phyloP scores from a whole-genome alignment of 139 green algal genomes.

The Parachlorella kessleri region DNA sequence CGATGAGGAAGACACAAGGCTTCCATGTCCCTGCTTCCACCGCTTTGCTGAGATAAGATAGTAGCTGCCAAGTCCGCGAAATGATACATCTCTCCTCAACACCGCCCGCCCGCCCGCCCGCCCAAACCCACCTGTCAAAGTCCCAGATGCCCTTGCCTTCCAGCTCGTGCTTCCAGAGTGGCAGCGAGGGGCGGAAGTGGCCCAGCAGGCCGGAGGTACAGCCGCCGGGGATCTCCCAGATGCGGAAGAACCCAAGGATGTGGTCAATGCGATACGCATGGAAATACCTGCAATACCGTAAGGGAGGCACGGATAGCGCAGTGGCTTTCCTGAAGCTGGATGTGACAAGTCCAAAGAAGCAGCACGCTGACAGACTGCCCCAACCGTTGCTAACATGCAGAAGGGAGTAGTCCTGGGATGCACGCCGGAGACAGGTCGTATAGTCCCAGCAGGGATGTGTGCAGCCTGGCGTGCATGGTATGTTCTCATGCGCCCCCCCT shows the following conservation, averaged over 20 bases:
- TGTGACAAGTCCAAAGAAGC: background rate
- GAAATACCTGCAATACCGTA: conserved; percentile 78
- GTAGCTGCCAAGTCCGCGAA: too few relatives aligned
- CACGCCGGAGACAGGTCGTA: too few relatives aligned
- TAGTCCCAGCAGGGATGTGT: too few relatives aligned
- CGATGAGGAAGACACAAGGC: background rate
- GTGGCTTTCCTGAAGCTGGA: background rate
- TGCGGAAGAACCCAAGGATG: conserved; percentile 98
- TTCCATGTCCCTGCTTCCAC: too few relatives aligned
- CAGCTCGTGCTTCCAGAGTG: conserved; percentile 80
- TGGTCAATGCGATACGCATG: conserved; percentile 96
- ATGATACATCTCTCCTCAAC: too few relatives aligned
- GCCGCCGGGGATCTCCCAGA: conserved; percentile 93
- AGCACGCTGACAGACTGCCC: too few relatives aligned
- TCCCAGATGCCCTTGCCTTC: conserved; percentile 89
- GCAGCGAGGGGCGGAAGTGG: conserved; percentile 84
- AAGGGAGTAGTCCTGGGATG: too few relatives aligned
- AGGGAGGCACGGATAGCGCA: background rate
- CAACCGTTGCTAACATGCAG: too few relatives aligned
- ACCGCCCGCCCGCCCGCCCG: background rate
- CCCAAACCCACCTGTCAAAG: conserved; percentile 54
- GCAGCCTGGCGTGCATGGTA: too few relatives aligned
- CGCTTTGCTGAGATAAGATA: too few relatives aligned
- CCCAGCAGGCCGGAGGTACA: conserved; percentile 75
- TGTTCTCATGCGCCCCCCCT: too few relatives aligned